Conservation (phyloP, 306 rosid species). For the Biancaea sappan region DNA sequence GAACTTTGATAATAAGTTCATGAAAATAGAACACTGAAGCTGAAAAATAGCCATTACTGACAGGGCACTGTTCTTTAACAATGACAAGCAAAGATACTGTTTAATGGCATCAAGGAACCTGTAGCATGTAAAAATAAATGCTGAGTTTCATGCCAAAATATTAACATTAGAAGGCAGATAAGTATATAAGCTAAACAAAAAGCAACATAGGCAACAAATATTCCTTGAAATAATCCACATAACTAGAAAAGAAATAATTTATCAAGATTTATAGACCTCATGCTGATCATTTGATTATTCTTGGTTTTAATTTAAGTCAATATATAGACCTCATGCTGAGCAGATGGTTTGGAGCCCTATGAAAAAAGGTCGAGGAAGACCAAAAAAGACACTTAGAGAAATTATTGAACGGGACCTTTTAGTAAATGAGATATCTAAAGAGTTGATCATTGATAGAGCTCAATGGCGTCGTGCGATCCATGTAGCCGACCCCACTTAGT, state of each 20-base stretch:
- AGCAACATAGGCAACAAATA: not conserved
- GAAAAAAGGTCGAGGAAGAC: too few relatives aligned
- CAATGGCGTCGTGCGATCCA: too few relatives aligned
- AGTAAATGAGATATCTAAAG: too few relatives aligned
- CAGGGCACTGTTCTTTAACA: constrained; percentile 93
- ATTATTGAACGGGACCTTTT: too few relatives aligned
- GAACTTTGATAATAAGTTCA: constrained; percentile 79
- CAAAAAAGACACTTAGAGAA: too few relatives aligned
- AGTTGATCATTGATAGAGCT: too few relatives aligned
- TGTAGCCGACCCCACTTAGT: too few relatives aligned
- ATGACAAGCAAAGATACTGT: constrained; percentile 92
- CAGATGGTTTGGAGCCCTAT: too few relatives aligned
- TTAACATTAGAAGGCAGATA: constrained; percentile 23
- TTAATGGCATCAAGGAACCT: constrained; percentile 91
- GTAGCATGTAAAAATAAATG: constrained; percentile 46
- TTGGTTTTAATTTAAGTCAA: not conserved
- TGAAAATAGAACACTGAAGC: constrained; percentile 90
- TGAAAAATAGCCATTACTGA: constrained; percentile 97
- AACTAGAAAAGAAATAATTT: not conserved
- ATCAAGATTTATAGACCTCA: not conserved
- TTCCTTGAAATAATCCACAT: not conserved
- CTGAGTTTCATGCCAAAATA: constrained; percentile 23
- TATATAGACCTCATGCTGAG: too few relatives aligned
- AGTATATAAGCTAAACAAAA: not conserved
- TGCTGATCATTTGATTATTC: not conserved